Base-by-base conservation (phyloP, 108 stramenopile species). In the Fistulifera solaris region DNA sequence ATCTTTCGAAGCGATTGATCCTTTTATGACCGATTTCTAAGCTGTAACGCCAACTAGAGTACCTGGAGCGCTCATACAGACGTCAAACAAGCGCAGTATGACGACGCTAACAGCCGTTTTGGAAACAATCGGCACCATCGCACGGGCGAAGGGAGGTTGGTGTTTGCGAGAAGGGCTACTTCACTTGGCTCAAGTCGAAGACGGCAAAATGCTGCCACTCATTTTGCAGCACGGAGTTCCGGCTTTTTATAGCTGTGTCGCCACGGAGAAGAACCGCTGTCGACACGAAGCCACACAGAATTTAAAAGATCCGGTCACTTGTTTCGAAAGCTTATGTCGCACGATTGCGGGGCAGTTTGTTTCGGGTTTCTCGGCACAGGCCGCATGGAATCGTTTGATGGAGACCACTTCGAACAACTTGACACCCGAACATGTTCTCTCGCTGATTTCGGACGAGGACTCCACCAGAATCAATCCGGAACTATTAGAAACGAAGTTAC, bases 301-400 rank as follows among this genome's bases (percentile, higher is more conserved):
- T 26, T 44, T 45, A 12, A 51, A 50, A 48, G 58, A 61, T 26
- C 62, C 69, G n/a, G 13, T 52, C 31, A 67, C 48, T 48, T 71
- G 72, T 31, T 81, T 75, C 61, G 61, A 65, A 55, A 62, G 68
- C 13, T 61, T 81, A 2, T 76, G 75, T 35, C 68, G 72, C 12
- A 76, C 71, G 35, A 52, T 81, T 38, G 62, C 71, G 12, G 79
- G 79, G 18, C 79, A 81, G 40, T 68, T 70, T 47, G 56, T 76
- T 17, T 64, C 79, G 1, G 72, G 72, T 16, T 39, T 45, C 1
- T 68, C 72, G 2, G 79, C 79, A 15, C 48, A 56, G 27, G 42
- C 61, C 7, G 62, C 67, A 24, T 81, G 65, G 62, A 47, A 27
- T 16, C 68, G 79, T 28, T 42, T 78, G 17, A 12, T 64, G 27